These are phyloP conservation scores for Aspergillus sp. DNA, from an alignment of 2,329 filamentous ascomycete genomes.

Conservation along the genomic window DNA sequence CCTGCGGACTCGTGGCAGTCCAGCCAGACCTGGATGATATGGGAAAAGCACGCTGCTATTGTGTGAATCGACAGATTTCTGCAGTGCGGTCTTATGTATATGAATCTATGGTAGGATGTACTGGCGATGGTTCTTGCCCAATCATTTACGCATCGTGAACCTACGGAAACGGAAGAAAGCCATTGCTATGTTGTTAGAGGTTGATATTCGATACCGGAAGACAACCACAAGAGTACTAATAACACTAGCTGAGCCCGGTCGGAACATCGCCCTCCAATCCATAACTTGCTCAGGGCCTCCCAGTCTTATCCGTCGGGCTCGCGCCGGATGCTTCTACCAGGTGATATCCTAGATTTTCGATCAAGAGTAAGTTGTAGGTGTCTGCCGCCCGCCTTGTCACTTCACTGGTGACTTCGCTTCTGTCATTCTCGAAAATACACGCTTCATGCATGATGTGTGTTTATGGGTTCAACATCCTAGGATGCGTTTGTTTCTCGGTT, in stretches of 20 bases:
- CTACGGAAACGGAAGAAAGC: no score
- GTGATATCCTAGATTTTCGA: not conserved
- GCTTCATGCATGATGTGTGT: not conserved
- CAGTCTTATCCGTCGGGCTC: not conserved
- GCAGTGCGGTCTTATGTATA: no score
- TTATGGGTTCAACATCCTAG: not conserved
- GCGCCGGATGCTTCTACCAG: not conserved
- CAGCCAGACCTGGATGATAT: no score
- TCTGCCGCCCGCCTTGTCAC: not conserved
- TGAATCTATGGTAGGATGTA: no score
- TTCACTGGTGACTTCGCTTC: not conserved
- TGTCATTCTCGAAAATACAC: not conserved
- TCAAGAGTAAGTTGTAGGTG: not conserved
- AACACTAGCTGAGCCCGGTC: not conserved
- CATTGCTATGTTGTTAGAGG: no score
- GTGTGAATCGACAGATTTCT: no score
- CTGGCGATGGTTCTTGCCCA: no score
- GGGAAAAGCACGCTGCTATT: no score
- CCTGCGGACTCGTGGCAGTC: no score
- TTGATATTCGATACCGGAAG: no score
- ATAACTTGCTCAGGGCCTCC: not conserved
- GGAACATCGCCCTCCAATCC: not conserved
- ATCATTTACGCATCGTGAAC: no score
- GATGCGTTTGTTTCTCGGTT: not conserved
- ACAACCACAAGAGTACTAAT: no score